These are phyloP conservation scores for Fragaria vesca DNA, from an alignment of 306 rosid genomes.

Conservation along the genomic window DNA sequence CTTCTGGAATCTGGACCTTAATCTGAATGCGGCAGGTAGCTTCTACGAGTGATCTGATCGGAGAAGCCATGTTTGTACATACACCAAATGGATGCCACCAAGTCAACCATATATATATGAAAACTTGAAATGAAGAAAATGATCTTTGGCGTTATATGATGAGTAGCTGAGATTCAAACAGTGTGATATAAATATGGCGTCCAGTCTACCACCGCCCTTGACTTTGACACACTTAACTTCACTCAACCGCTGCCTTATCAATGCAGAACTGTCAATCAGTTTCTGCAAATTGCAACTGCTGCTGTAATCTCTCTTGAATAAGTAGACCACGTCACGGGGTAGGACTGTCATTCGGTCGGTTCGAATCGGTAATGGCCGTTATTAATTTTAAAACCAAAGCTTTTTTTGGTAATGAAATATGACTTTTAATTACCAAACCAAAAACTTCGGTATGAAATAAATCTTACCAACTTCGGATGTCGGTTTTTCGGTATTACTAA, in stretches of 20 bases:
- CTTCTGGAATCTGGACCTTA: background rate
- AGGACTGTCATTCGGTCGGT: too few species aligned
- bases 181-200: background rate
- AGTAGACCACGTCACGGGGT: background rate
- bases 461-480: too few species aligned
- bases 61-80: background rate
- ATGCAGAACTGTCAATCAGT: background rate
- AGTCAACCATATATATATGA: background rate
- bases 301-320: slow-evolving; percentile 1
- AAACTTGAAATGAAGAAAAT: background rate
- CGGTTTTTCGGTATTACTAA: too few species aligned
- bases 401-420: too few species aligned
- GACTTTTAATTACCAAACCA: too few species aligned
- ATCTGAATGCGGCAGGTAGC: slow-evolving; percentile 12
- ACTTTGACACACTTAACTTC: background rate
- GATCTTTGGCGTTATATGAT: background rate
- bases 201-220: slow-evolving; percentile 8
- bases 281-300: slow-evolving; percentile 1
- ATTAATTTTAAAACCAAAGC: too few species aligned
- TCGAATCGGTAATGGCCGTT: too few species aligned
- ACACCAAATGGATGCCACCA: background rate
- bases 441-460: too few species aligned
- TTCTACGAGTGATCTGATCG: background rate
- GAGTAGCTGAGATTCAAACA: background rate
- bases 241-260: slow-evolving; percentile 7